A percentile compares a stretch with the other conserved stretches of the same genome.
These are phyloP conservation scores for Colletotrichum gloeosporioides DNA, from an alignment of 2,329 filamentous ascomycete genomes.

Conservation along the genomic window DNA sequence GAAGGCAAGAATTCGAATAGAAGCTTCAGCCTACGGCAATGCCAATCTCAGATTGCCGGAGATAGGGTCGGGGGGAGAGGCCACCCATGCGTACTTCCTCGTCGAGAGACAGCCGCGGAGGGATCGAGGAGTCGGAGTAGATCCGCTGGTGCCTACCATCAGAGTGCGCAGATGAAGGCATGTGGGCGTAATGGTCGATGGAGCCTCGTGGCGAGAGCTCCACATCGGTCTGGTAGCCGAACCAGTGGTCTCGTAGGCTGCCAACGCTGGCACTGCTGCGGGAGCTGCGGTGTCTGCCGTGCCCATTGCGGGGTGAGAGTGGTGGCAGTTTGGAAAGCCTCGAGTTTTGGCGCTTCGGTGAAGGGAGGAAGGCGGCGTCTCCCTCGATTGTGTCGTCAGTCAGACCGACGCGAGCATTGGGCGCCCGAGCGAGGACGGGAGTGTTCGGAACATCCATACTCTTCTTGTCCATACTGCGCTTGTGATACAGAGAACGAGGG, in stretches of 20 bases:
- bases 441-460: constrained; percentile 53
- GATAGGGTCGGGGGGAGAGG: constrained; percentile 53
- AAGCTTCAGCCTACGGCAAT: constrained; percentile 57
- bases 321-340: constrained; percentile 57
- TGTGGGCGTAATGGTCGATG: constrained; percentile 29
- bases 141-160: constrained; percentile 39
- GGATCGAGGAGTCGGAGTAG: constrained; percentile 49
- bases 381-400: constrained; percentile 67
- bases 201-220: constrained; percentile 41
- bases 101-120: constrained; percentile 49
- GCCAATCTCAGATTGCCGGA: constrained; percentile 55
- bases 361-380: constrained; percentile 62
- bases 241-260: constrained; percentile 47
- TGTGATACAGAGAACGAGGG: constrained; percentile 7
- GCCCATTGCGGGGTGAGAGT: constrained; percentile 30
- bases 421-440: constrained; percentile 62
- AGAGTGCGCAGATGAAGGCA: constrained; percentile 22
- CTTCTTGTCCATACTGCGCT: constrained; percentile 34
- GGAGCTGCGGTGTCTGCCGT: constrained; percentile 47
- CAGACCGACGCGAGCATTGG: constrained; percentile 66
- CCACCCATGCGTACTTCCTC: constrained; percentile 51
- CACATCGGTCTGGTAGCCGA: constrained; percentile 38
- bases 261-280: constrained; percentile 50
- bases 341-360: constrained; percentile 57
- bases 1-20: background rate